Evolutionary conservation across 2,329 filamentous ascomycete genomes (phyloP).

Genomic region (Colletotrichum sp.): DNA sequence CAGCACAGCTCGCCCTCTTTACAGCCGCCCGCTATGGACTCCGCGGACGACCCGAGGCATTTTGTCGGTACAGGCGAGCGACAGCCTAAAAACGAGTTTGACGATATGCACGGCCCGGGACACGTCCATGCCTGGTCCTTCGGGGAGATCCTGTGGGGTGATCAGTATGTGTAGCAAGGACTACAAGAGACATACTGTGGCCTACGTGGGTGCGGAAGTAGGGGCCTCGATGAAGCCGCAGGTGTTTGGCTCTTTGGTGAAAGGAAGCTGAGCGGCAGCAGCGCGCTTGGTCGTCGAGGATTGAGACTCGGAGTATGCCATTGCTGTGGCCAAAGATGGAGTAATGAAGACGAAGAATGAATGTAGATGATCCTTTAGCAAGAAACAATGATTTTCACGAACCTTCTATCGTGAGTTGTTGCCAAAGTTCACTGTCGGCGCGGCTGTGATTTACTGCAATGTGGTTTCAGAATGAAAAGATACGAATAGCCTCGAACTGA

Average conservation of each 20-base stretch:
- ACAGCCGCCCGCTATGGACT: background rate
- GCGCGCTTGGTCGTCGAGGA: background rate
- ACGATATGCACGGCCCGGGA: background rate
- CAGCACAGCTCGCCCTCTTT: background rate
- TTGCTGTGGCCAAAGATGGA: background rate
- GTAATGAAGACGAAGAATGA: background rate
- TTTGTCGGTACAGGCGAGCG: background rate
- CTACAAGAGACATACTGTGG: fast-evolving
- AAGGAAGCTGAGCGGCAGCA: background rate
- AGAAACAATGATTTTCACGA: fast-evolving
- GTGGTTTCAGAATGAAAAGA: background rate
- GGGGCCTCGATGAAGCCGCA: background rate
- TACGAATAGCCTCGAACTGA: background rate
- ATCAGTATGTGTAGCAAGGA: background rate
- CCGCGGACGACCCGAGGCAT: background rate
- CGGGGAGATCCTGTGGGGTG: background rate
- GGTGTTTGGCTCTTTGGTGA: background rate
- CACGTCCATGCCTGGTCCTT: background rate
- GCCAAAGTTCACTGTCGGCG: fast-evolving
- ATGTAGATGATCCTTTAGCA: background rate
- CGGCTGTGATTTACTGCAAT: background rate
- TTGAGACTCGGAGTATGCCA: background rate
- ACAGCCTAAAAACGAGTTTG: background rate
- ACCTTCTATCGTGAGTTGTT: background rate
- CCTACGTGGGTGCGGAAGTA: background rate